Evolutionary conservation across 192 early-diverging fungal species (phyloP), one percentile per base, ranked within the genome.

Genomic region (Coemansia guatemalensis): DNA sequence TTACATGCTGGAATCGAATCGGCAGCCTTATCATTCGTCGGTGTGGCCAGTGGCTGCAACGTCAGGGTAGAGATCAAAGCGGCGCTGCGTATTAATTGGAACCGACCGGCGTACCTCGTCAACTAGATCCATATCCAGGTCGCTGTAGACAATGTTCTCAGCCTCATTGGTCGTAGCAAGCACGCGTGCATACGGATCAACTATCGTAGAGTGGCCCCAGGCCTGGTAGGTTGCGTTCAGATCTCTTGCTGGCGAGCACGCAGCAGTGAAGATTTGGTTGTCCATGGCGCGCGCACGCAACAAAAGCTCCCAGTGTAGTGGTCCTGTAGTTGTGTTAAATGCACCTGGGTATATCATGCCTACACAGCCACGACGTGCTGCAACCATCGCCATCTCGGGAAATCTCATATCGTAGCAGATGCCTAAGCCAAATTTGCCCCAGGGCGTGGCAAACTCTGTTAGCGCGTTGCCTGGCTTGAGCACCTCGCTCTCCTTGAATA

Each of bases 391-490:
- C 67, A 95, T 79, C 64, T 99, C 97, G 8, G 97, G 97, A 72
- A 99, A 99, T 60, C 93, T 75, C 12, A 99, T 91, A 60, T 99
- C 97, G 74, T 99, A 99, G 73, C 97, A 99, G 39, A 99, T 97
- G 2, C 88, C 97, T 14, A 97, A 73, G 14, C 95, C 95, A 62
- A 99, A 85, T 58, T 84, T 87, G 24, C 95, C 97, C 73, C 88
- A 93, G 22, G 82, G 81, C 56, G 95, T 96, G 9, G 85, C 73
- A 56, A 98, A 81, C 55, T 88, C 83, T 23, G 94, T 96, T 68
- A 94, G 67, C 23, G 79, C 63, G 58, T 82, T 72, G n/a, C 97
- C 97, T 0, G 89, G 69, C 32, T 81, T 83, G 48, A 99, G 75
- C 17, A 89, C 90, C 51, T 94, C 90, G 70, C 89, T 92, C 73